phyloP scores from a whole-genome alignment of 169 alveolate species.

The Cryptosporidium canis region DNA sequence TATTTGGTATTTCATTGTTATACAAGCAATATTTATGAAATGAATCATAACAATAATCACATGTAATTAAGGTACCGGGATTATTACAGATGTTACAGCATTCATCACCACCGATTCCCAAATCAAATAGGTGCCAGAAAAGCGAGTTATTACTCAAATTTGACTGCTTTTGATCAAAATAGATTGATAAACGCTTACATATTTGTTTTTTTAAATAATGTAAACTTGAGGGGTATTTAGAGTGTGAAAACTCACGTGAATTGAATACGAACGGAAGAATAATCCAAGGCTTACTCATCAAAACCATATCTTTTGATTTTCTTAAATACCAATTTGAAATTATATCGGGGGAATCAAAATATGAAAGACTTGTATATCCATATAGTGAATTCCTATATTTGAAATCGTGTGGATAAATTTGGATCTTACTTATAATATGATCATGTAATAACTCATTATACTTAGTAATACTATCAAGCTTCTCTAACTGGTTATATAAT shows the following conservation, averaged over 20 bases:
- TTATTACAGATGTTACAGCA: conserved; percentile 32
- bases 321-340: conserved; percentile 46
- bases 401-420: conserved; percentile 35
- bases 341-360: conserved; percentile 20
- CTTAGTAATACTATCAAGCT: background rate
- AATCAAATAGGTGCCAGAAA: conserved; percentile 55
- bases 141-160: conserved; percentile 10
- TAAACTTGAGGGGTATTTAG: background rate
- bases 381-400: conserved; percentile 47
- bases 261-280: conserved; percentile 44
- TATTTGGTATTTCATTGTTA: conserved; percentile 1
- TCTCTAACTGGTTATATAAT: background rate
- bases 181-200: conserved; percentile 27
- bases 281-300: conserved; percentile 63
- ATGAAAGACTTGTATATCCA: conserved; percentile 36
- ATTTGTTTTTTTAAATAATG: conserved; percentile 4
- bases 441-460: conserved; percentile 1
- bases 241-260: background rate
- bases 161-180: background rate
- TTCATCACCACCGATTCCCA: conserved; percentile 63
- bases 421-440: background rate
- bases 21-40: conserved; percentile 50
- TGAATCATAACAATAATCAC: conserved; percentile 47
- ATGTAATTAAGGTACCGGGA: conserved; percentile 60
- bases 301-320: conserved; percentile 17